Percentiles rank a stretch among this genome's conserved stretches.
Evolutionary conservation across 1,139 yeast genomes (phyloP).

Genomic region (Blastobotrys niveus): DNA sequence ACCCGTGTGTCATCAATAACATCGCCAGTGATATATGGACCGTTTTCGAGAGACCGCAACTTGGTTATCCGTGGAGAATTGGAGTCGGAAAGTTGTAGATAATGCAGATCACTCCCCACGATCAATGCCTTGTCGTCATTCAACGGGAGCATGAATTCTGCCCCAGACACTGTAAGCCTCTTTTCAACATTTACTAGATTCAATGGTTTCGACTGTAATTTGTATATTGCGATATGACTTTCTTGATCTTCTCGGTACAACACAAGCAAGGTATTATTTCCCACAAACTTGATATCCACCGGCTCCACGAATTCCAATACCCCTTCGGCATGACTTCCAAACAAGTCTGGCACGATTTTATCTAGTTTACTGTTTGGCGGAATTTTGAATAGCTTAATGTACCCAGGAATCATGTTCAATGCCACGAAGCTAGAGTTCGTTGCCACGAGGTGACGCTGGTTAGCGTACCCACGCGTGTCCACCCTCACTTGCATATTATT

Average conservation of each 20-base stretch:
- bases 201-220: not conserved
- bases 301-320: slow-evolving; percentile 15
- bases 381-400: slow-evolving; percentile 11
- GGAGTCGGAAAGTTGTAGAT: not conserved
- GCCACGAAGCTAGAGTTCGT: slow-evolving; percentile 3
- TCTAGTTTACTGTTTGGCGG: not conserved
- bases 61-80: too few species aligned
- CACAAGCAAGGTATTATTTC: slow-evolving; percentile 9
- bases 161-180: not conserved
- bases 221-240: not conserved
- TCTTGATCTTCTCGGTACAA: not conserved
- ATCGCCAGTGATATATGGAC: not conserved
- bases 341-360: not conserved
- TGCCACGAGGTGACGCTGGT: slow-evolving; percentile 5
- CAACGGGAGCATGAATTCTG: slow-evolving; percentile 1
- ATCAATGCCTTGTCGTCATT: not conserved
- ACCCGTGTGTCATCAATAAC: slow-evolving; percentile 3
- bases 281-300: slow-evolving; percentile 15
- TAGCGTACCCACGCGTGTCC: not conserved
- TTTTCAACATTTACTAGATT: not conserved
- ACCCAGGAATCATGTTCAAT: slow-evolving; percentile 11
- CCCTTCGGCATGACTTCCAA: slow-evolving; percentile 1
- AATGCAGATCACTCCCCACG: not conserved
- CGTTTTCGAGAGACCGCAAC: slow-evolving; percentile 1
- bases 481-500: not conserved